These are phyloP conservation scores for Candida bentonensis DNA, from an alignment of 805 yeast species.

Conservation along the genomic window DNA sequence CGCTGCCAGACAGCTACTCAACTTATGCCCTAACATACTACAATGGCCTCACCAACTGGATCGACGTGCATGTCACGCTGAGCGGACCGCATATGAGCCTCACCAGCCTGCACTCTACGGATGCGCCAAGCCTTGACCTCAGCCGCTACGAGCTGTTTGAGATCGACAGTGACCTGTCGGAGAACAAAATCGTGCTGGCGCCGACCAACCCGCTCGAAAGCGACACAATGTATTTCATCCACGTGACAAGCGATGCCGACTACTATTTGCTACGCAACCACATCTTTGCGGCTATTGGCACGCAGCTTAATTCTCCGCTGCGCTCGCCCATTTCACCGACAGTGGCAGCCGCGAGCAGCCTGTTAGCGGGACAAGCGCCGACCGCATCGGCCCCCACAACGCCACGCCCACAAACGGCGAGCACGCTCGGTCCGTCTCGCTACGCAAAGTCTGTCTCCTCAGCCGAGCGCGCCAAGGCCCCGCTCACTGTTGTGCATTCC, in stretches of 20 bases:
- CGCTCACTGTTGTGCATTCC: background rate
- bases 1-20: background rate
- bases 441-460: background rate
- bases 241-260: background rate
- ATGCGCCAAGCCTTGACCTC: background rate
- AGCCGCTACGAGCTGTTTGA: background rate
- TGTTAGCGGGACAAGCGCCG: background rate
- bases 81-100: background rate
- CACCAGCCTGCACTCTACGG: background rate
- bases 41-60: background rate
- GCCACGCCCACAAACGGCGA: background rate
- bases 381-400: background rate
- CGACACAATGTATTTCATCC: background rate
- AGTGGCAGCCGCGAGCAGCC: background rate
- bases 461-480: background rate
- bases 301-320: background rate
- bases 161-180: background rate
- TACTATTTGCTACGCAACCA: background rate
- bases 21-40: background rate
- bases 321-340: background rate
- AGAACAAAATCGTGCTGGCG: background rate
- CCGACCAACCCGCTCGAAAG: background rate
- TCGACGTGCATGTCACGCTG: background rate
- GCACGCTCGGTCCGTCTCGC: background rate
- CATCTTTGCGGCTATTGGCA: background rate